Conservation (phyloP, 495 filamentous ascomycete species). For the Lepraria neglecta region DNA sequence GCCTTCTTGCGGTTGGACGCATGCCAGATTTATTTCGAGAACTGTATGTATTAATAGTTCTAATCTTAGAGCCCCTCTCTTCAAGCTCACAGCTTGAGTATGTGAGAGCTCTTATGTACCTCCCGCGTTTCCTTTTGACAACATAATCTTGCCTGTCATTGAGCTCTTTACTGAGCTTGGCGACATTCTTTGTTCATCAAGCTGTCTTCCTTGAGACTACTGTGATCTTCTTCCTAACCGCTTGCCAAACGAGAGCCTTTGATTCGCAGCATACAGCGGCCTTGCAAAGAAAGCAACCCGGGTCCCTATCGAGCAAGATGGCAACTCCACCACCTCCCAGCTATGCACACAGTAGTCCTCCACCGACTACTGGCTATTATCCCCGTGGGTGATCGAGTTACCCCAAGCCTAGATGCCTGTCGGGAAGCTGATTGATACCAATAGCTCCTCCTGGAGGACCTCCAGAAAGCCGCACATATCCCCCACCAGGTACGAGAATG, state of each 20-base stretch:
- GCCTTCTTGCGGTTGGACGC: slow-evolving; percentile 1
- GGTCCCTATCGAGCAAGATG: slow-evolving; percentile 8
- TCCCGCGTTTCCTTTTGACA: slow-evolving; percentile 5
- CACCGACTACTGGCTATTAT: slow-evolving; percentile 20
- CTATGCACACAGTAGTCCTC: slow-evolving; percentile 20
- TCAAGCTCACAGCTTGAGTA: slow-evolving; percentile 3
- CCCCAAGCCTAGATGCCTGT: neutral
- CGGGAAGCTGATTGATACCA: slow-evolving; percentile 2
- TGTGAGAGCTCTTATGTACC: slow-evolving; percentile 1
- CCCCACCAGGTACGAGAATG: slow-evolving; percentile 16
- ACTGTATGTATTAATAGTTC: slow-evolving; percentile 6
- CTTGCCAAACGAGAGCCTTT: neutral
- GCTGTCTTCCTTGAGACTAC: neutral
- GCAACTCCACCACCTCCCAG: slow-evolving; percentile 23
- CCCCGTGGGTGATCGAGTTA: slow-evolving; percentile 19
- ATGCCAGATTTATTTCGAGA: neutral
- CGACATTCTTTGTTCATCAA: neutral
- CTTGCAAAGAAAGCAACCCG: neutral
- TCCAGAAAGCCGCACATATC: slow-evolving; percentile 20
- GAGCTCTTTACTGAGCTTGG: slow-evolving; percentile 12
- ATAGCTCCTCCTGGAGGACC: slow-evolving; percentile 27
- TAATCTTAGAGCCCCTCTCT: neutral
- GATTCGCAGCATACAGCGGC: neutral
- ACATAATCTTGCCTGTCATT: neutral
- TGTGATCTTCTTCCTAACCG: neutral